Percentiles rank a stretch among this genome's conserved stretches.
phyloP scores from a whole-genome alignment of 139 green algal species.

The Chlorella sp. region DNA sequence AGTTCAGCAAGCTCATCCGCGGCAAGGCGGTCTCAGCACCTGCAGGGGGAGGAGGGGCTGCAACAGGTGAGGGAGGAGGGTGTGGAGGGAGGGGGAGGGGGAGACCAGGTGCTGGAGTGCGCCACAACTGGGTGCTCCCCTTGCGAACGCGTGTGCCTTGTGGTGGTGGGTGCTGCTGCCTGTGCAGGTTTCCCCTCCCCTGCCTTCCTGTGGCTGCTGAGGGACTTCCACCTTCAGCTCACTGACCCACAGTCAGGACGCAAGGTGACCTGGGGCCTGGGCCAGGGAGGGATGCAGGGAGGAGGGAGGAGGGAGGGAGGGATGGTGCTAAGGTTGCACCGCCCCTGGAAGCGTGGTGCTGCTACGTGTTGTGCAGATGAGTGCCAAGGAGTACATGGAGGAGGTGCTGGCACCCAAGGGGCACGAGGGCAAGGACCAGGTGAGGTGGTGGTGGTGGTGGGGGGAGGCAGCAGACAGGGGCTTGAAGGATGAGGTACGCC shows the following conservation, averaged over 20 bases:
- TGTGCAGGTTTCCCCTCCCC: constrained; percentile 17
- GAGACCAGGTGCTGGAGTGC: no score
- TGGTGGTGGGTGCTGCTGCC: no score
- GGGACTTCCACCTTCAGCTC: constrained; percentile 88
- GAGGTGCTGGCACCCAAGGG: constrained; percentile 23
- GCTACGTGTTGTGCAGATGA: no score
- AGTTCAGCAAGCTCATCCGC: constrained; percentile 81
- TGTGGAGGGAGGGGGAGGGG: no score
- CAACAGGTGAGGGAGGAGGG: no score
- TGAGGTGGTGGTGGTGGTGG: not conserved
- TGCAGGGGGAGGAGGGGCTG: not conserved
- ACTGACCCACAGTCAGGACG: constrained; percentile 21
- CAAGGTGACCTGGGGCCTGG: not conserved
- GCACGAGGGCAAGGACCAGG: constrained; percentile 12
- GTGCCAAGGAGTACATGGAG: constrained; percentile 83
- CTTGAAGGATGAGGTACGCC: no score
- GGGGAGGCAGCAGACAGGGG: no score
- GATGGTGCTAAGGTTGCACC: no score
- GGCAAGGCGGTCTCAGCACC: constrained; percentile 10
- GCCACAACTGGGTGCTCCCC: no score
- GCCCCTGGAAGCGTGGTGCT: no score
- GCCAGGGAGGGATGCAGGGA: not conserved
- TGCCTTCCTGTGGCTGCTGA: constrained; percentile 88
- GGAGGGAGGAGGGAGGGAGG: no score
- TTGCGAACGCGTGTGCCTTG: no score